phyloP scores from a whole-genome alignment of 1,139 yeast species.

The Yamadazyma buinensis region DNA sequence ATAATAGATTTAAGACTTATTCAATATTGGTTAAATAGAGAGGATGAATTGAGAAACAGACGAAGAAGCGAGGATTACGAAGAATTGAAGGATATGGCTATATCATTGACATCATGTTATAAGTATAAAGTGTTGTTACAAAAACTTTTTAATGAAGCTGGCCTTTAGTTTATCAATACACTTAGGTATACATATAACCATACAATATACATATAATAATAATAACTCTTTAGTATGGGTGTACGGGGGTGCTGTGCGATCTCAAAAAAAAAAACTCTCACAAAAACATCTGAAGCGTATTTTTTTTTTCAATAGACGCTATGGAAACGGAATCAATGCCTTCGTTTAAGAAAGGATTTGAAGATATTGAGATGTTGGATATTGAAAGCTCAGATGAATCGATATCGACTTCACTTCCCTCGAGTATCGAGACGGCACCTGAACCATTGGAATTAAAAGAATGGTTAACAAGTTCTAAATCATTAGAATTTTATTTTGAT shows the following conservation, averaged over 20 bases:
- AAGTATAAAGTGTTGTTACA: slow-evolving; percentile 13
- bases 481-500: slow-evolving; percentile 32
- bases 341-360: slow-evolving; percentile 17
- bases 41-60: slow-evolving; percentile 6
- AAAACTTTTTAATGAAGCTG: slow-evolving; percentile 9
- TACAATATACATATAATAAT: no score
- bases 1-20: slow-evolving; percentile 17
- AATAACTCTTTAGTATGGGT: not conserved
- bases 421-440: slow-evolving; percentile 10
- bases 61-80: slow-evolving; percentile 2
- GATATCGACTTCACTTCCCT: slow-evolving; percentile 18
- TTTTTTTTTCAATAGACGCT: no score
- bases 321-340: not conserved
- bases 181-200: not conserved
- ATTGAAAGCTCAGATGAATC: slow-evolving; percentile 35
- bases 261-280: no score
- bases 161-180: not conserved
- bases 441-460: slow-evolving; percentile 27
- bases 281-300: no score
- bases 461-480: slow-evolving; percentile 30
- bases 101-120: slow-evolving; percentile 13
- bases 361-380: slow-evolving; percentile 46
- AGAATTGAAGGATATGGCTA: slow-evolving; percentile 8
- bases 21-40: slow-evolving; percentile 16
- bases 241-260: no score